Evolutionary conservation across 352 stramenopile genomes (phyloP), one percentile per base, ranked within the genome.

Genomic region (Globisporangium polare): DNA sequence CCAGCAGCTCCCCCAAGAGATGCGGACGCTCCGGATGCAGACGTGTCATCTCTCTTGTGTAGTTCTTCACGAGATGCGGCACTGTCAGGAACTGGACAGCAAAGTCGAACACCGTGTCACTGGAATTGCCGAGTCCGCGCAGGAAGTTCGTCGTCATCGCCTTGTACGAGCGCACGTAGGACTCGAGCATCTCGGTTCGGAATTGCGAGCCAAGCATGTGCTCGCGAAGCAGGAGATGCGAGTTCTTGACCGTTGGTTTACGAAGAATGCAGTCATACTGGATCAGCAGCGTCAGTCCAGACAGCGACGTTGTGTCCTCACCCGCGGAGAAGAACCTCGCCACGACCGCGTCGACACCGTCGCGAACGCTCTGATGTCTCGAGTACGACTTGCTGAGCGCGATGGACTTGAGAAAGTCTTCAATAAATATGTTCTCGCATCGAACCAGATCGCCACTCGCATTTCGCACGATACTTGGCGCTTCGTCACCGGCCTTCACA

Each of bases 21-120:
- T 90, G 73, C 3, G 71, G 77, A 20, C 80, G 80, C 9, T 74
- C 75, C 8, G 71, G 73, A 53, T 91, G 70, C 29, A 69, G 56
- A 10, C 66, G 50, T 3, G 69, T 68, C 77, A 89, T 83, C n/a
- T 62, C 69, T 24, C 75, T 75, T 2, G 82, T 90, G 63, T 95
- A 94, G 5, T 83, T 76, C 66, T 88, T 80, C 18, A 92, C 80
- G 29, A 95, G 72, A 56, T 89, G 81, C 17, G 87, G 86, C 0
- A 94, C 85, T 0, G 87, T 95, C 27, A 95, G 66, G 33, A 95
- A 90, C 59, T 95, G 87, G 26, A 92, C 86, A 6, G 85, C 87
- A 61, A 95, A 95, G 64, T 95, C 87, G 60, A 95, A 94, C 63
- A 95, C 92, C 1, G 81, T 91, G 56, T 95, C 87, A 58, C 74